Evolutionary conservation across 495 filamentous ascomycete species (phyloP), one percentile per base, ranked within the genome.

Genomic region (Neurospora sp.): DNA sequence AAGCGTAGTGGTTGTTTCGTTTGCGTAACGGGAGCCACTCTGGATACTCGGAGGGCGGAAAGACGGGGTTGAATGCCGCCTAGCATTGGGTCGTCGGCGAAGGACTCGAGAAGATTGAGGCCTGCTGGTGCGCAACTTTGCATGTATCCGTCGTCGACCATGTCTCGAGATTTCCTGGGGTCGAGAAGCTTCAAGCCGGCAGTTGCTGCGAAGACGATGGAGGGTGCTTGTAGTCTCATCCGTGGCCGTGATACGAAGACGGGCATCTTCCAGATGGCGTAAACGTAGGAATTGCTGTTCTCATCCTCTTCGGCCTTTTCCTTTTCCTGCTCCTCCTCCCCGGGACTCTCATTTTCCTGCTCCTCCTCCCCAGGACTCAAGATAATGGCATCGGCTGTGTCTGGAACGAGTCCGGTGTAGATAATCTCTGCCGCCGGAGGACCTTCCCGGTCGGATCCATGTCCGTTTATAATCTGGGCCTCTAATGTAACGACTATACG

Each of bases 201-300:
- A 38, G 88, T 88, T n/a, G 90, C 90, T 18, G 88, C 86, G 78
- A 98, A 94, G 39, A 94, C 83, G 47, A 95, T 86, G 7, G 89
- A 88, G 3, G 93, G 93, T 68, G 90, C 89, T 75, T 94, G 92
- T 18, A 96, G 87, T 73, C 92, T 88, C 68, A 92, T 90, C 71
- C 92, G 79, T 41, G 94, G 94, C 47, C 94, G 90, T 75, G 85
- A 87, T 81, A 97, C 85, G 73, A 92, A 90, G n/a, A 92, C 89
- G 22, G 90, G 84, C 27, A 92, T 82, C 76, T 89, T 94, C 94
- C 94, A 97, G 71, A 95, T 85, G n/a, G 90, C 88, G 74, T 93
- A 88, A 22, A 90, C 84, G 78, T 89, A 86, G 14, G 79, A 77
- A 27, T 74, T 65, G 53, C 27, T 35, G 12, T 61, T 27, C 14